phyloP scores from a whole-genome alignment of 805 yeast species.

The Zygosaccharomyces lentus region DNA sequence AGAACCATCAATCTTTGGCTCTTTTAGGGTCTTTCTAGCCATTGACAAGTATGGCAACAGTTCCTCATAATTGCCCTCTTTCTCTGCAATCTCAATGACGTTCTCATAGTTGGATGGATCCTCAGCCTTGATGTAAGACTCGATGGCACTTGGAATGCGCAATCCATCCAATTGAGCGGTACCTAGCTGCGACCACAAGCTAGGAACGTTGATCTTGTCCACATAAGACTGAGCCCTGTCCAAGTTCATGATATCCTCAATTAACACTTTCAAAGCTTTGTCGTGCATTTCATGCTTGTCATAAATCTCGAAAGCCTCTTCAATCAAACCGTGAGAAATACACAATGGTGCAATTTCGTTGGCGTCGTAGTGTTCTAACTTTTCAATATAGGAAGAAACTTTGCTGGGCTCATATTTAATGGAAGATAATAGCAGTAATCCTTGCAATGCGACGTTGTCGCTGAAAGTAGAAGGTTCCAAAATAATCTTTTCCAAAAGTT shows the following conservation, averaged over 20 bases:
- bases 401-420: constrained; percentile 89
- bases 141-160: constrained; percentile 86
- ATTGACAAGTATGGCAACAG: constrained; percentile 76
- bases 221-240: constrained; percentile 94
- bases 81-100: constrained; percentile 91
- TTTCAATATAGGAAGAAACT: constrained; percentile 79
- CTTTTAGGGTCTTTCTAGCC: constrained; percentile 91
- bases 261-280: constrained; percentile 84
- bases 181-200: constrained; percentile 93
- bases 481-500: constrained; percentile 90
- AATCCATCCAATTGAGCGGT: constrained; percentile 92
- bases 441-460: constrained; percentile 93
- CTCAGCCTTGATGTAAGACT: constrained; percentile 85
- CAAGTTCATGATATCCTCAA: constrained; percentile 87
- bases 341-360: constrained; percentile 90
- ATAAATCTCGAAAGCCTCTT: constrained; percentile 92
- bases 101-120: constrained; percentile 87
- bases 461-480: constrained; percentile 96
- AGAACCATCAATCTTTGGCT: constrained; percentile 90
- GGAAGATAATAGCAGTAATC: constrained; percentile 87
- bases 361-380: constrained; percentile 86
- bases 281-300: constrained; percentile 72
- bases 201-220: constrained; percentile 79
- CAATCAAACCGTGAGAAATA: constrained; percentile 80
- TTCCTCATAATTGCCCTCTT: constrained; percentile 95